Conservation (phyloP, 108 stramenopile genomes). For the Cyclostephanos tholiformis region DNA sequence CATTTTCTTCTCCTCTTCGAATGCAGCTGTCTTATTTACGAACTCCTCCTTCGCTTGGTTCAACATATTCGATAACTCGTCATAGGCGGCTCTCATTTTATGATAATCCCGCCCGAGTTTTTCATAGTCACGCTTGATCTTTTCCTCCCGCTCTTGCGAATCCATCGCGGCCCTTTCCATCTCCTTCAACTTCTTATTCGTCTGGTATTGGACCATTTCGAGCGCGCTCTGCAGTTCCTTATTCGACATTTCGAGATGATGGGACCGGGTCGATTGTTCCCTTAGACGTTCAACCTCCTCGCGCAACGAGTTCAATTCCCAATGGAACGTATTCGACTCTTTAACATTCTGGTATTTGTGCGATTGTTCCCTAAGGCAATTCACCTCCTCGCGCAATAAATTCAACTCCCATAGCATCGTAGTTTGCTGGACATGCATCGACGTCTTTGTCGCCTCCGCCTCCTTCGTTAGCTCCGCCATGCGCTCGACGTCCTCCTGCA, state of each 20-base stretch:
- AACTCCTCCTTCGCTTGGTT: conserved; percentile 27
- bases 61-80: conserved; percentile 25
- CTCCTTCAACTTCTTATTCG: conserved; percentile 18
- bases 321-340: neutral
- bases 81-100: conserved; percentile 23
- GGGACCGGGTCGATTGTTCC: neutral
- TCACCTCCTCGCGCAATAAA: neutral
- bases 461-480: neutral
- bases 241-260: conserved; percentile 16
- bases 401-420: neutral
- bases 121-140: conserved; percentile 5
- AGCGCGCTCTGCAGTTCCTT: conserved; percentile 23
- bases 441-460: conserved; percentile 5
- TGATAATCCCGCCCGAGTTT: conserved; percentile 10
- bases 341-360: conserved; percentile 14
- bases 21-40: conserved; percentile 11
- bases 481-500: conserved; percentile 1
- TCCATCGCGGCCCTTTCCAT: conserved; percentile 18
- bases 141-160: conserved; percentile 21
- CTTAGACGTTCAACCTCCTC: conserved; percentile 3
- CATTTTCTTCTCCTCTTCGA: conserved; percentile 17
- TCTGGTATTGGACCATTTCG: conserved; percentile 22
- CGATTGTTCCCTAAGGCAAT: neutral
- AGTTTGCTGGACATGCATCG: conserved; percentile 5
- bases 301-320: neutral